phyloP scores from a whole-genome alignment of 2,329 filamentous ascomycete species.

The Hymenotorrendiella dingleyae region DNA sequence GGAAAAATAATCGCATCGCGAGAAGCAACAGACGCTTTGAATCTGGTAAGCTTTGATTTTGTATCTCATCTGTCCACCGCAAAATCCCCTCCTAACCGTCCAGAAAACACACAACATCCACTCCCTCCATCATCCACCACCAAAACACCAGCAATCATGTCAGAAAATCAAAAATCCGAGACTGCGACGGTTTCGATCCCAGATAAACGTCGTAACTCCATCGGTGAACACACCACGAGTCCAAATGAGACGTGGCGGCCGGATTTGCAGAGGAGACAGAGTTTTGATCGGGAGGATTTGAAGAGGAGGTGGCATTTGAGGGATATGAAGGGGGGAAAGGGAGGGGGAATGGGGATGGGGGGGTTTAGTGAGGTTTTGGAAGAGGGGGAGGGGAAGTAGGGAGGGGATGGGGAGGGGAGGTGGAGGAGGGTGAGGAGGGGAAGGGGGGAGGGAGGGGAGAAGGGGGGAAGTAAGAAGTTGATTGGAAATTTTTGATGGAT shows the following conservation, averaged over 20 bases:
- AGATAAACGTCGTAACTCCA: conserved; percentile 22
- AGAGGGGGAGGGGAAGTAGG: neutral
- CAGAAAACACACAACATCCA: too few relatives aligned
- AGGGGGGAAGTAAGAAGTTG: neutral
- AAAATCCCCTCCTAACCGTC: too few relatives aligned
- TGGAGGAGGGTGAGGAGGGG: neutral
- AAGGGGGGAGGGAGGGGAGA: neutral
- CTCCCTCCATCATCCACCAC: too few relatives aligned
- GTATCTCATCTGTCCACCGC: too few relatives aligned
- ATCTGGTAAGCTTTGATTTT: too few relatives aligned
- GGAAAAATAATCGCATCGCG: too few relatives aligned
- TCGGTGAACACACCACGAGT: conserved; percentile 18
- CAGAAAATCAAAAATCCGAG: too few relatives aligned
- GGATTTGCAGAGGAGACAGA: conserved; percentile 18
- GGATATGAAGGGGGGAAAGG: conserved; percentile 5
- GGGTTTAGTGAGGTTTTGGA: conserved; percentile 15
- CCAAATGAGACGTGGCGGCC: conserved; percentile 25
- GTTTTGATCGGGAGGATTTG: conserved; percentile 26
- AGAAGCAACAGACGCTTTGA: too few relatives aligned
- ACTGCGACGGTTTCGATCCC: conserved; percentile 11
- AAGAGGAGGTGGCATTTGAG: conserved; percentile 20
- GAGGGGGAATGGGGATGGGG: conserved; percentile 5
- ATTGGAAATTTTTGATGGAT: too few relatives aligned
- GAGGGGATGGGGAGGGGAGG: neutral
- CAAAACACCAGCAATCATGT: too few relatives aligned